Evolutionary conservation across 2,329 filamentous ascomycete genomes (phyloP), one percentile per base, ranked within the genome.

Genomic region (Diaporthe eres): DNA sequence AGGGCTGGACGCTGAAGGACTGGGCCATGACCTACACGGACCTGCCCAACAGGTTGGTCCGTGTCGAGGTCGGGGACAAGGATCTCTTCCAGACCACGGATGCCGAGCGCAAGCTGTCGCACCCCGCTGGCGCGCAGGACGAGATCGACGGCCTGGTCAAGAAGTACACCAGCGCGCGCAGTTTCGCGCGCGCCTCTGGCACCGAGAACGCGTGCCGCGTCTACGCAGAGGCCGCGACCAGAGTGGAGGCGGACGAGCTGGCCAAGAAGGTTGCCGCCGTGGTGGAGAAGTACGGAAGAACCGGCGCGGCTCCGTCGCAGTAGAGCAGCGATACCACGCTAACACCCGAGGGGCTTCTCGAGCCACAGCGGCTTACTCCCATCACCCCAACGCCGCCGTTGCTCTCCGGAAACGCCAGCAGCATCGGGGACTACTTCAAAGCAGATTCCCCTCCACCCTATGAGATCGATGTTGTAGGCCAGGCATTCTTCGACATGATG

Each of bases 141-240:
- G 92, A 95, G 83, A 98, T 99, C 80, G 96, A 98, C 85, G 91
- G 92, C 77, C 89, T 94, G 76, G 96, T 98, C 77, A 93, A 93
- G 82, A 98, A 98, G 85, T 98, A 98, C 86, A 94, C 94, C 81
- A 94, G 94, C 80, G 97, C 95, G 3, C 91, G 97, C 78, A 93
- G 94, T 68, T 99, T 99, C 84, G 97, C 95, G 10, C 93, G 97
- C 80, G 95, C 97, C 51, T 97, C 94, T 79, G 97, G 97, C 42
- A 99, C 97, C 0, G 97, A 99, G 85, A 97, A 99, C 84, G 96
- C 95, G 3, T 96, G 98, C 80, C 91, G 97, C 77, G 96, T 99
- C 28, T 99, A 99, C 82, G 96, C 96, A 10, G 97, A 99, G 86
- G 97, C 97, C 5, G 94, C 94, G 51, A 97, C 94, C 63, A 92